Evolutionary conservation across 2,329 filamentous ascomycete genomes (phyloP).

Genomic region (Aspergillus sp.): DNA sequence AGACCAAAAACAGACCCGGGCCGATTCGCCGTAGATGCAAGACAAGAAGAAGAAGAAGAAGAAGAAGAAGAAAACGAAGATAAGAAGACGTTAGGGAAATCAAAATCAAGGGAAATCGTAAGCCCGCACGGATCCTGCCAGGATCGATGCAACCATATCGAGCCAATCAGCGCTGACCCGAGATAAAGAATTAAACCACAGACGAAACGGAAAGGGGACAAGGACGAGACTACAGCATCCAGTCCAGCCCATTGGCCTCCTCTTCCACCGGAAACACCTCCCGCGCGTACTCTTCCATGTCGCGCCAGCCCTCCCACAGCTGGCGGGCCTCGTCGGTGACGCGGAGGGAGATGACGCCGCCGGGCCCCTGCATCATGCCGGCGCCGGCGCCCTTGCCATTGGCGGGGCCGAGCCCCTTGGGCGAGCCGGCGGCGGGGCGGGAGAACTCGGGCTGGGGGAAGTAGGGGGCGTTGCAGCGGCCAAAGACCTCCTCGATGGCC

Average conservation of each 20-base stretch:
- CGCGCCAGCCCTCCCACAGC: slow-evolving; percentile 88
- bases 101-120: neutral
- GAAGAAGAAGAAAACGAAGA: neutral
- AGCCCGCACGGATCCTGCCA: neutral
- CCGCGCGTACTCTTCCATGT: slow-evolving; percentile 88
- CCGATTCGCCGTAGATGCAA: slow-evolving; percentile 25
- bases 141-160: slow-evolving; percentile 11
- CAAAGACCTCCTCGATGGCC: slow-evolving; percentile 59
- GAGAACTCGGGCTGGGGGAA: slow-evolving; percentile 60
- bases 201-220: neutral
- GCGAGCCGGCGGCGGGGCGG: slow-evolving; percentile 37
- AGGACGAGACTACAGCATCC: slow-evolving; percentile 63
- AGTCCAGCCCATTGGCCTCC: slow-evolving; percentile 86
- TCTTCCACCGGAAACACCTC: slow-evolving; percentile 96
- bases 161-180: slow-evolving; percentile 10
- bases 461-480: slow-evolving; percentile 59
- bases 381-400: slow-evolving; percentile 41
- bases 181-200: slow-evolving; percentile 8
- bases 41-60: slow-evolving; percentile 10
- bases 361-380: slow-evolving; percentile 50
- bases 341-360: slow-evolving; percentile 60
- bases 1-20: slow-evolving; percentile 10
- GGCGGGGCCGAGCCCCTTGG: slow-evolving; percentile 36
- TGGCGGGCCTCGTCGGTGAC: slow-evolving; percentile 74
- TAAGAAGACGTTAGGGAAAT: neutral